phyloP scores from a whole-genome alignment of 306 rosid species.

The Glycine tomentella region DNA sequence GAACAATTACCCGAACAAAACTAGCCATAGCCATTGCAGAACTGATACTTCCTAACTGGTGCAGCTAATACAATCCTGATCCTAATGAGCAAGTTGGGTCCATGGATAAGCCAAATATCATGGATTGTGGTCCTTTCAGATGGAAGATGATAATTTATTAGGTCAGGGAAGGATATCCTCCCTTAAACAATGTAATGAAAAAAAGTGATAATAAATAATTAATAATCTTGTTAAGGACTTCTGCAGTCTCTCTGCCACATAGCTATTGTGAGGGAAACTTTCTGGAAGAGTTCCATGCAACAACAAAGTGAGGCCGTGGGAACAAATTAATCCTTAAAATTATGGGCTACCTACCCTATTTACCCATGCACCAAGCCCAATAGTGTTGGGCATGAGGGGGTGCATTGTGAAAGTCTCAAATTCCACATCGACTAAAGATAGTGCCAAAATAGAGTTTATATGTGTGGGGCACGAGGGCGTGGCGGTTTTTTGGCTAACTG shows the following conservation, averaged over 20 bases:
- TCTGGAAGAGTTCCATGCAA: conserved; percentile 18
- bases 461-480: too few relatives aligned
- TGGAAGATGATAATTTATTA: conserved; percentile 10
- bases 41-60: background rate
- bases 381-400: too few relatives aligned
- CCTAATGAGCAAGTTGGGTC: conserved; percentile 7
- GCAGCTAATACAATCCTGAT: conserved; percentile 14
- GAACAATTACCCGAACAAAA: conserved; percentile 27
- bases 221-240: background rate
- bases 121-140: background rate
- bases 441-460: too few relatives aligned
- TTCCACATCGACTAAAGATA: too few relatives aligned
- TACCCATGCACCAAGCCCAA: too few relatives aligned
- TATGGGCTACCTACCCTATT: too few relatives aligned
- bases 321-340: conserved; percentile 1
- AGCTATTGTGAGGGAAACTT: conserved; percentile 5
- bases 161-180: background rate
- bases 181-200: background rate
- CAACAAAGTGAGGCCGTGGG: background rate
- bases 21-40: conserved; percentile 17
- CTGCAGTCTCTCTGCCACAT: background rate
- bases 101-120: conserved; percentile 36
- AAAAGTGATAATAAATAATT: background rate
- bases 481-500: too few relatives aligned
- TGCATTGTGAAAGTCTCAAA: too few relatives aligned